phyloP scores from a whole-genome alignment of 805 yeast species.

The Ogataea nakhonphanomensis region DNA sequence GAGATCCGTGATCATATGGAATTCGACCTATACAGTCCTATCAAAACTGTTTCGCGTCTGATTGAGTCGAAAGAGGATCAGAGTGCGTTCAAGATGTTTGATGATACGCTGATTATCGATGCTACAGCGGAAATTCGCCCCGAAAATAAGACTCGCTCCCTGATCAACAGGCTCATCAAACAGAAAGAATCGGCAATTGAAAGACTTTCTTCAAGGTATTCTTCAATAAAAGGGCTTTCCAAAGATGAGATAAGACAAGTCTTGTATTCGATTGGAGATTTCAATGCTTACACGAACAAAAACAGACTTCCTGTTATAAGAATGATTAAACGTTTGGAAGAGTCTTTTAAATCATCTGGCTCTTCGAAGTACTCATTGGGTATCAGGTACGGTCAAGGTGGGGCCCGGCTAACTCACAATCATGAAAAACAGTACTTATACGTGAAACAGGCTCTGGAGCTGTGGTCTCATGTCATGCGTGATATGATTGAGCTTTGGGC shows the following conservation, averaged over 20 bases:
- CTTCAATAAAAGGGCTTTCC: conserved; percentile 37
- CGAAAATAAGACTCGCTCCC: conserved; percentile 49
- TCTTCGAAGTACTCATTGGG: conserved; percentile 46
- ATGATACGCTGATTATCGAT: conserved; percentile 54
- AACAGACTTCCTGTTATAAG: conserved; percentile 65
- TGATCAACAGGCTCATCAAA: conserved; percentile 57
- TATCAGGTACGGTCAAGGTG: conserved; percentile 61
- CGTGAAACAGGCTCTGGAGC: conserved; percentile 67
- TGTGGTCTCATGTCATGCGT: conserved; percentile 76
- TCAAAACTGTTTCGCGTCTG: conserved; percentile 54
- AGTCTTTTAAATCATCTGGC: conserved; percentile 37
- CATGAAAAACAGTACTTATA: conserved; percentile 72
- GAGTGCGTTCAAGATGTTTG: conserved; percentile 42
- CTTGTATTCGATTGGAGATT: conserved; percentile 75
- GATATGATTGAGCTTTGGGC: conserved; percentile 79
- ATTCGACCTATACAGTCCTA: conserved; percentile 71
- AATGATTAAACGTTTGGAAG: conserved; percentile 54
- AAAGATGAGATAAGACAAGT: conserved; percentile 69
- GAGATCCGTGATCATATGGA: conserved; percentile 70
- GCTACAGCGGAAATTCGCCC: conserved; percentile 71
- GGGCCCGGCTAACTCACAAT: conserved; percentile 70
- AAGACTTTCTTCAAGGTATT: conserved; percentile 47
- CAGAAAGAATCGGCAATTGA: conserved; percentile 71
- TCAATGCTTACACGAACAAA: conserved; percentile 65
- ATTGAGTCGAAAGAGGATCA: conserved; percentile 39